These are phyloP conservation scores for Metarhizium brunneum DNA, from an alignment of 2,329 filamentous ascomycete species.

Conservation along the genomic window DNA sequence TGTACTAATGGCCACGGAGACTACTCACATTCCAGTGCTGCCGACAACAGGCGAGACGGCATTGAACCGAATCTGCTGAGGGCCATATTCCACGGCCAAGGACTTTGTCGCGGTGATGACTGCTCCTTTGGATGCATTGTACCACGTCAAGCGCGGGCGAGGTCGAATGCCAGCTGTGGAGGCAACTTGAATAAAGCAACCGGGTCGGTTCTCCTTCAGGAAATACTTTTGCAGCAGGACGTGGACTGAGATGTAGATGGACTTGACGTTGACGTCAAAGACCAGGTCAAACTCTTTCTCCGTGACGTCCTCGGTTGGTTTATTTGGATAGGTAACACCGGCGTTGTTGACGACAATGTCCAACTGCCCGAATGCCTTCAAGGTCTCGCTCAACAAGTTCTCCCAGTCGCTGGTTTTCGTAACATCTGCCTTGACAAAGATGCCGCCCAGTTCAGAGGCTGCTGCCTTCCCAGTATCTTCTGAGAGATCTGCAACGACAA, in stretches of 20 bases:
- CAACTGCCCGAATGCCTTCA: slow-evolving; percentile 39
- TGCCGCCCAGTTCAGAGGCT: slow-evolving; percentile 33
- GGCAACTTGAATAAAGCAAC: slow-evolving; percentile 56
- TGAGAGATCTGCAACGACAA: slow-evolving; percentile 54
- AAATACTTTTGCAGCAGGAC: slow-evolving; percentile 50
- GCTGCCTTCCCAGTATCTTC: slow-evolving; percentile 38
- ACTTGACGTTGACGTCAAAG: slow-evolving; percentile 61
- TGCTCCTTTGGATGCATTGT: slow-evolving; percentile 60
- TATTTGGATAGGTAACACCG: slow-evolving; percentile 49
- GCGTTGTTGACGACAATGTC: slow-evolving; percentile 56
- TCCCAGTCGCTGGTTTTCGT: slow-evolving; percentile 45
- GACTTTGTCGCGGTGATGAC: slow-evolving; percentile 48
- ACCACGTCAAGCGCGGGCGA: slow-evolving; percentile 56
- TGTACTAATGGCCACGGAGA: not conserved
- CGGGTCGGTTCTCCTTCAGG: slow-evolving; percentile 44
- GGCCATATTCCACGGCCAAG: slow-evolving; percentile 64
- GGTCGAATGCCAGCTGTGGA: slow-evolving; percentile 53
- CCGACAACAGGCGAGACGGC: slow-evolving; percentile 60
- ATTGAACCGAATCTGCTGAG: slow-evolving; percentile 64
- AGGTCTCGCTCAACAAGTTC: slow-evolving; percentile 31
- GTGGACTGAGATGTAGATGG: slow-evolving; percentile 50
- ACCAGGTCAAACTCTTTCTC: slow-evolving; percentile 58
- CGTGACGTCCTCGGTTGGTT: slow-evolving; percentile 53
- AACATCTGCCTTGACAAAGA: slow-evolving; percentile 38
- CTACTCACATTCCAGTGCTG: slow-evolving; percentile 48